Evolutionary conservation across 176 grass and related monocot species (phyloP), one percentile per base, ranked within the genome.

Genomic region (Oropetium thomaeum): DNA sequence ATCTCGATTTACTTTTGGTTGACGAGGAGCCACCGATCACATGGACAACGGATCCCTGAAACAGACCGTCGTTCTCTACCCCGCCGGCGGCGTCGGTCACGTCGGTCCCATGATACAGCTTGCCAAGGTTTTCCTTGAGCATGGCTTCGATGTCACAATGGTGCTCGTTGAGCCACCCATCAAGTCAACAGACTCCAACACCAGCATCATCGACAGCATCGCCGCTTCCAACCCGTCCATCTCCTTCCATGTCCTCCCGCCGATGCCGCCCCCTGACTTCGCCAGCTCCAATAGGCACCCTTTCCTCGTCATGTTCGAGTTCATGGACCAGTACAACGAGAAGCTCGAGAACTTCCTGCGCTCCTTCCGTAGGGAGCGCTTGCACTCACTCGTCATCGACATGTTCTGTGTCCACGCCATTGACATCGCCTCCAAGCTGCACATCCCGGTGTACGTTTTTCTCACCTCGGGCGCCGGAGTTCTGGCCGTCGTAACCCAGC

Each of bases 361-460:
- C 45, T 17, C 69, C 43, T 53, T 78, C 78, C 64, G 81, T 0
- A 1, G 48, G 65, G 29, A 7, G 49, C 39, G 67, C 14, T 15
- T 80, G 14, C 78, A 77, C 49, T 72, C 81, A 16, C 43, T 94
- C 7, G 68, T 94, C 15, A 17, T 93, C 48, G 88, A 93, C 73
- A 81, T 90, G 77, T 90, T 93, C 76, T 82, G 82, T 81, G 10
- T n/a, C 23, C 65, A 61, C 17, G 57, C 72, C 57, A 45, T 75
- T 39, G 57, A 62, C 57, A 57, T 75, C 27, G 39, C 72, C 39
- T 10, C 38, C 3, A 75, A 59, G 39, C 38, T 75, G 27, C 27
- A 39, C 27, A 27, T 75, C 39, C 55, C 72, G 10, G 72, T n/a
- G 2, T 75, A 75, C 57, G 45, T 39, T 55, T 75, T 75, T 38